Base-by-base conservation (phyloP, 345 rosid genomes). In the Excoecaria agallocha region DNA sequence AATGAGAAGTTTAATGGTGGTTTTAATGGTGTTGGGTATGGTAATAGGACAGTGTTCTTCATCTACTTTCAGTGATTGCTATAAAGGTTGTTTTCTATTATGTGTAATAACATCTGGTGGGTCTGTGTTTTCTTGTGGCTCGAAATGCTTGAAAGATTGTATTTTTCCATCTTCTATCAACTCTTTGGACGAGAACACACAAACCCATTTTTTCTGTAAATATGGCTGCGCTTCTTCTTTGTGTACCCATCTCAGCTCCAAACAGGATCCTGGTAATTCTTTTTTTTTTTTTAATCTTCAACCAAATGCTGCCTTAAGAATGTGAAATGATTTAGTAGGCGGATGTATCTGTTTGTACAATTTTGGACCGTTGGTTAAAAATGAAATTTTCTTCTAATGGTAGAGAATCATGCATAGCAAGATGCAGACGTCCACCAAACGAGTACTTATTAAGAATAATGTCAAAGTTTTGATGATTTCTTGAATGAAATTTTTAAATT, bases 161-260 rank as follows among this genome's bases (percentile, higher is more conserved):
- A 54, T 85, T 25, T 24, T 20, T 1, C 69, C 67, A 37, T 6
- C 77, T 3, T 39, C 78, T 5, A 5, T 58, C n/a, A n/a, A 22
- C 24, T 25, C 66, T 30, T 8, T 22, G 45, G 2, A 25, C 6
- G 20, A 10, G 7, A 61, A 19, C 24, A 12, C 37, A 38, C 68
- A 72, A 55, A 60, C 68, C 15, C 49, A 67, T 0, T 59, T 67
- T 75, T 84, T 72, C 80, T 87, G 91, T 80, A 84, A 72, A 74
- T 81, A 85, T 64, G 84, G 87, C 1, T 87, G 89, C 61, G 85
- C 91, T 58, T 60, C 67, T n/a, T 69, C 85, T 75, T 35, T 65
- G 52, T 87, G 91, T 74, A 35, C 85, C 52, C 62, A 73, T 16
- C 3, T 87, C 81, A 87, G 87, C 82, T 63, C 89, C 77, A 73